Percentiles rank a stretch among this genome's conserved stretches.
phyloP scores from a whole-genome alignment of 257 asterid species.

The Dorcoceras hygrometricum region DNA sequence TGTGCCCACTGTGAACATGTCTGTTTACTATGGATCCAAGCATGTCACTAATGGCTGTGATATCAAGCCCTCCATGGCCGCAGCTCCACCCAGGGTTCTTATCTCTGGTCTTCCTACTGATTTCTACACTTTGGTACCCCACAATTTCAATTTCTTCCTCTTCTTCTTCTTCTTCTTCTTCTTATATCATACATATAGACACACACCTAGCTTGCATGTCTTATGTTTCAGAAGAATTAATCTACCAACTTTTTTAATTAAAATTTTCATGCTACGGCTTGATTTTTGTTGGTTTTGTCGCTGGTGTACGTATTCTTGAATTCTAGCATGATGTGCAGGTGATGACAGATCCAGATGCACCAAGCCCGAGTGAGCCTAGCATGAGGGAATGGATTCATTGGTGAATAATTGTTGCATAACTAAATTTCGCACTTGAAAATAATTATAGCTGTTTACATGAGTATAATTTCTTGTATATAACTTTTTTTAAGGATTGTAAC shows the following conservation, averaged over 20 bases:
- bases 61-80: conserved; percentile 55
- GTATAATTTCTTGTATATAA: background rate
- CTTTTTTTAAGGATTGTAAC: conserved; percentile 56
- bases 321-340: conserved; percentile 32
- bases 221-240: too few species aligned
- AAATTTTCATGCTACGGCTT: too few species aligned
- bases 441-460: background rate
- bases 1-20: conserved; percentile 52
- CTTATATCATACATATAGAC: too few species aligned
- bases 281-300: too few species aligned
- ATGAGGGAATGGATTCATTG: conserved; percentile 67
- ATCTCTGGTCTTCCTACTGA: conserved; percentile 41
- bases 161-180: background rate
- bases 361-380: conserved; percentile 80
- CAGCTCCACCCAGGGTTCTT: conserved; percentile 39
- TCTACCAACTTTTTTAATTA: too few species aligned
- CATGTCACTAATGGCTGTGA: conserved; percentile 63
- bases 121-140: conserved; percentile 51
- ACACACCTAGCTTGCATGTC: too few species aligned
- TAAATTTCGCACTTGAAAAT: too few species aligned
- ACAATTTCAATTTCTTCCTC: background rate
- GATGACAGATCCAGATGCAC: conserved; percentile 83
- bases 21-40: conserved; percentile 43
- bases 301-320: too few species aligned
- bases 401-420: conserved; percentile 24